phyloP scores from a whole-genome alignment of 1,139 yeast species.

The Suhomyces anneliseae region DNA sequence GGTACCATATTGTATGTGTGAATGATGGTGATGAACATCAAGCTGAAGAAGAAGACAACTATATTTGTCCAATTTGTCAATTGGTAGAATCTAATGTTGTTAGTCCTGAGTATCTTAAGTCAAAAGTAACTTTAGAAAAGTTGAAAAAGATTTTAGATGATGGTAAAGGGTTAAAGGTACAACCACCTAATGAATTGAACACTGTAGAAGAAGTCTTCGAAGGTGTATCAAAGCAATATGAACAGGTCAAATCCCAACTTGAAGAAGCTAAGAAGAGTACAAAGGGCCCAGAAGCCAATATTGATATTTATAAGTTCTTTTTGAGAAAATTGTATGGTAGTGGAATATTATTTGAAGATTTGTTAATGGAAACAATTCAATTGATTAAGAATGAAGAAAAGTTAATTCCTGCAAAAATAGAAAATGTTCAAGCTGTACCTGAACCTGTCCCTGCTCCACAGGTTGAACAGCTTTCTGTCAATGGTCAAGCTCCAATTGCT shows the following conservation, averaged over 20 bases:
- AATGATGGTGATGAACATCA: constrained; percentile 34
- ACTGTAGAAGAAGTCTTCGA: constrained; percentile 25
- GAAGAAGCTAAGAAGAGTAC: constrained; percentile 15
- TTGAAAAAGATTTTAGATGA: constrained; percentile 22
- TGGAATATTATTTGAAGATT: constrained; percentile 28
- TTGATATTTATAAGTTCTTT: constrained; percentile 29
- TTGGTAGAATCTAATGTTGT: constrained; percentile 21
- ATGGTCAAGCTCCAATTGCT: too few species aligned
- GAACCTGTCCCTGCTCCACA: too few species aligned
- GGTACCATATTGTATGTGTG: constrained; percentile 77
- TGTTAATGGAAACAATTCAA: constrained; percentile 21
- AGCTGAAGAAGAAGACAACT: constrained; percentile 39
- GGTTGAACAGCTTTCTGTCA: too few species aligned
- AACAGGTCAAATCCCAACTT: constrained; percentile 14
- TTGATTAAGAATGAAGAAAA: constrained; percentile 17
- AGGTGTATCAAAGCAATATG: constrained; percentile 18
- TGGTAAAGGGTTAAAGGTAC: constrained; percentile 34
- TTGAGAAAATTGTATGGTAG: constrained; percentile 39
- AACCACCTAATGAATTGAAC: constrained; percentile 41
- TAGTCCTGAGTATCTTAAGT: constrained; percentile 18
- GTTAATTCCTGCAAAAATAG: not conserved
- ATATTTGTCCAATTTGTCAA: constrained; percentile 69
- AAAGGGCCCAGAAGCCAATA: constrained; percentile 15
- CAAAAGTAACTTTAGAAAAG: constrained; percentile 24
- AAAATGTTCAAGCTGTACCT: too few species aligned